Evolutionary conservation across 2,329 filamentous ascomycete species (phyloP), one percentile per base, ranked within the genome.

Genomic region (Epichloe aotearoae): DNA sequence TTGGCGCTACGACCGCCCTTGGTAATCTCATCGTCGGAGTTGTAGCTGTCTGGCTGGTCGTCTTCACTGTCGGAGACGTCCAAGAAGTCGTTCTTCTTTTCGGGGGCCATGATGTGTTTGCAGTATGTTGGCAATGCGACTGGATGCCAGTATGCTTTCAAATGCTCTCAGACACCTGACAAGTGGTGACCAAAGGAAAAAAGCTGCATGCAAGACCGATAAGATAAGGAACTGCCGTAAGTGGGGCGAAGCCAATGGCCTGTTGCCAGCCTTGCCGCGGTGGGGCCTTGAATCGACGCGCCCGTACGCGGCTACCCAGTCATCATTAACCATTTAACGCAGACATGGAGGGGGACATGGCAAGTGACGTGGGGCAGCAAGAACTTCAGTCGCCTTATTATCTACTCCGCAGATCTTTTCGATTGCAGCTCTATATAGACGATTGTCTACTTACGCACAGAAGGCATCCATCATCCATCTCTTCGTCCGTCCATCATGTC

Each of bases 61-160:
- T 81, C 77, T 19, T 80, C 77, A 60, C 80, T 83, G 17, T 79
- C 73, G 3, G 61, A 64, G 2, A 69, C 72, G 55, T 83, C 80
- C 33, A 90, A 76, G 59, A 84, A 90, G 49, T 86, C 77, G 64
- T 88, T 88, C 57, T 77, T 77, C 62, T 84, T 88, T 61, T 83
- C 77, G 40, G 79, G 72, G 1, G 82, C 67, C 84, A 89, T 88
- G 37, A 33, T 42, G 43, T 15, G 37, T 19, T 36, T 17, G 34
- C 19, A 17, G 4, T 23, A 19, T 17, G 15, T 23, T 33, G 20
- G 19, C 20, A 34, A 30, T 20, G n/a, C 14, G 46, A 19, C 19
- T 26, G 23, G 11, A 14, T 45, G 12, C 30, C 19, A 12, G n/a
- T 23, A 46, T 20, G 44, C 19, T 26, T 11, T 37, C 30, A 12